Conservation (phyloP, 805 yeast genomes). For the Starmerella vaccinii region DNA sequence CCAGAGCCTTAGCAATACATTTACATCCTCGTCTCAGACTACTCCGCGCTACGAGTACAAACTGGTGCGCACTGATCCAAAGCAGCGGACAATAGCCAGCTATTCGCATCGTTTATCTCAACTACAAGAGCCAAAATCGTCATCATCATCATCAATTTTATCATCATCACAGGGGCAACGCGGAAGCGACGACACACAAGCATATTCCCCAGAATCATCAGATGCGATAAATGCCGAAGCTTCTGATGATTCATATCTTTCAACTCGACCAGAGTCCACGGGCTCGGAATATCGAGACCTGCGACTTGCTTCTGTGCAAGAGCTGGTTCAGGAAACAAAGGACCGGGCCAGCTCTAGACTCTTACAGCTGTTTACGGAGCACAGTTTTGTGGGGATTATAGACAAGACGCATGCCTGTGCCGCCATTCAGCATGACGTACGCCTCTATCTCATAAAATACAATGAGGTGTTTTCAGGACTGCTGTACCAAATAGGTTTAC, state of each 20-base stretch:
- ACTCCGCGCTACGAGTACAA: constrained; percentile 44
- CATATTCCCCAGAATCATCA: background rate
- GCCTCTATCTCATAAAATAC: constrained; percentile 70
- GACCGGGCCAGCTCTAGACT: constrained; percentile 40
- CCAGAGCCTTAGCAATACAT: background rate
- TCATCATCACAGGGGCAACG: background rate
- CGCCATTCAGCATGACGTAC: constrained; percentile 77
- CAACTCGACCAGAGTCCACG: background rate
- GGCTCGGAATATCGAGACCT: constrained; percentile 1
- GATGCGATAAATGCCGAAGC: background rate
- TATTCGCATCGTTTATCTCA: constrained; percentile 19
- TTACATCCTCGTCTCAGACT: background rate
- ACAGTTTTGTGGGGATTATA: constrained; percentile 71
- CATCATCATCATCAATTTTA: too few relatives aligned
- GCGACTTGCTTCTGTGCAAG: constrained; percentile 34
- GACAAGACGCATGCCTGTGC: constrained; percentile 60
- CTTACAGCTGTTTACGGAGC: constrained; percentile 57
- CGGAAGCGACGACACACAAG: background rate
- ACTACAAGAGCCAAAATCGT: background rate
- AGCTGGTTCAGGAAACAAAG: constrained; percentile 45
- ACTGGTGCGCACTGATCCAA: constrained; percentile 60
- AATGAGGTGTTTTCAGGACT: constrained; percentile 55
- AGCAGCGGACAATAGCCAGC: constrained; percentile 46
- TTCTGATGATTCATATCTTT: background rate
- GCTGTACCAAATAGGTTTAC: constrained; percentile 69